Evolutionary conservation across 768 basidiomycete genomes (phyloP), one percentile per base, ranked within the genome.

Genomic region (Lentinula sp.): DNA sequence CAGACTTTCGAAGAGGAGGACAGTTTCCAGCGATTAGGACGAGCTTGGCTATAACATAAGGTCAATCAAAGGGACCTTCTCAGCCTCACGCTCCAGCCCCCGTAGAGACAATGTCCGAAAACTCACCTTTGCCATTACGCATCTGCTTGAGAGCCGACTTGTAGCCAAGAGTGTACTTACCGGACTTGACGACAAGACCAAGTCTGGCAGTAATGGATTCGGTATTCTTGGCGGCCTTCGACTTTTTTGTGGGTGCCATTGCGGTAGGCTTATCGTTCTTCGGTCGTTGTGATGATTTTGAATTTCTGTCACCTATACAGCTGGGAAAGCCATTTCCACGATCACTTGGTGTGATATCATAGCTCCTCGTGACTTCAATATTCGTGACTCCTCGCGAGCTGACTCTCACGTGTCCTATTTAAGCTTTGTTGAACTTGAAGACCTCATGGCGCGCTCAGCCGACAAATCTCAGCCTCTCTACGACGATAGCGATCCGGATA

Each of bases 11-110:
- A 64, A 99, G 86, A 64, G 97, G 97, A 61, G 97, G 97, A 81
- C 95, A 97, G 81, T 99, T 99, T 68, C 94, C 95, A 70, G 96
- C 94, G 73, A 99, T 97, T 76, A 99, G 80, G 73, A 99, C 90
- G 68, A 99, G 93, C 81, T 97, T 98, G 77, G 96, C 96, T 99
- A 72, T 59, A 68, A 67, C 63, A 32, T 62, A 59, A 46, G 8
- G 77, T 93, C 73, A 93, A 91, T 78, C 76, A 77, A 85, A 90
- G 90, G 91, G 91, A 93, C 93, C 93, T 96, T 95, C 94, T 95
- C 93, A 95, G 93, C 94, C 83, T 88, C 81, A 84, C 80, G 93
- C 93, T 94, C 93, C 93, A 93, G 93, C 86, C 93, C 92, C 91
- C 85, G 81, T 74, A 79, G 83, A 83, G 79, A 82, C 74, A 75